Evolutionary conservation across 1,284 basidiomycete genomes (phyloP), one percentile per base, ranked within the genome.

Genomic region (Malassezia japonica): DNA sequence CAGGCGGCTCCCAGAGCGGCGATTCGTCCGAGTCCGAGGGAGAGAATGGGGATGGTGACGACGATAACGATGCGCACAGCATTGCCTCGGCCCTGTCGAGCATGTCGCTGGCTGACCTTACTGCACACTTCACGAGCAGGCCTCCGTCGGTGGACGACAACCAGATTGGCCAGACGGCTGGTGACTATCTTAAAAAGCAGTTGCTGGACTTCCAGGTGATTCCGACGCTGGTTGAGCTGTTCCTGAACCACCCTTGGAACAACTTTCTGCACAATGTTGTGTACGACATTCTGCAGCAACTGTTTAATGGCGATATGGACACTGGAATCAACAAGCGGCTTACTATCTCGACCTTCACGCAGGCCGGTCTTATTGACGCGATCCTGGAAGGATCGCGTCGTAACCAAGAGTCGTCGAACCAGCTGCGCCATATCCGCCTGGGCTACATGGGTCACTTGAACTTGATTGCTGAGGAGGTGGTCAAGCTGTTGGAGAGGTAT

Each of bases 381-480:
- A 71, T 72, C 36, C 55, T 72, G 12, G 64, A 70, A 24, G 70
- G 70, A 1, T 57, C 62, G 16, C 56, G 56, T 9, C 51, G 57
- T n/a, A 72, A 71, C 52, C 57, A 63, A 15, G 60, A 56, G 37
- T 70, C 66, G 0, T 55, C 62, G 6, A 54, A 52, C 3, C 59
- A 58, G 6, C 67, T 65, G 9, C 56, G 68, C 6, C 58, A 55
- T 12, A 67, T 72, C 24, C 63, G 70, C 12, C 55, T 72, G 4
- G 90, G 91, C 1, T 94, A 88, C 75, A 98, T 98, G 92, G 92
- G 92, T 0, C 91, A 98, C 72, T 80, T 98, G 36, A 86, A 86
- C 10, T 81, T 96, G 56, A 90, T 99, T 58, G 83, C 87, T 0
- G 88, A 91, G 71, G 88, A 91, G 64, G 84, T 90, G 12, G 82